Evolutionary conservation across 306 rosid species (phyloP).

Genomic region (Elaeagnus macrophylla): DNA sequence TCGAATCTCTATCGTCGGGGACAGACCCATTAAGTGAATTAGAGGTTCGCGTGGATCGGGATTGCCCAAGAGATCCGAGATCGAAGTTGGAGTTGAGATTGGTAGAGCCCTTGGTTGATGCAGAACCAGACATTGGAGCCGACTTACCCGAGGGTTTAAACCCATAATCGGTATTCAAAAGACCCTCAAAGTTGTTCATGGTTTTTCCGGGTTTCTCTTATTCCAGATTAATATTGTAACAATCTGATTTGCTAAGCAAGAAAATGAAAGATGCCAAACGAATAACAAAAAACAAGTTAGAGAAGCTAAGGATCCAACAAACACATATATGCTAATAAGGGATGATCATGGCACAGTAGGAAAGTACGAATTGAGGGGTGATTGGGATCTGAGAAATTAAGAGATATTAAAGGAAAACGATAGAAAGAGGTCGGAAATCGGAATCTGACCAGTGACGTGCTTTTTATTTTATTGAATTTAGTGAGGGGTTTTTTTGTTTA

Average conservation of each 20-base stretch:
- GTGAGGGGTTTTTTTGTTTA: slow-evolving; percentile 8
- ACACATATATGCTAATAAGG: background rate
- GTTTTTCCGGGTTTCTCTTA: slow-evolving; percentile 1
- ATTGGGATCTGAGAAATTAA: slow-evolving; percentile 21
- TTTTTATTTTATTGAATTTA: background rate
- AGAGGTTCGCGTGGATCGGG: slow-evolving; percentile 45
- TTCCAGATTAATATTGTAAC: background rate
- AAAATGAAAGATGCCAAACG: slow-evolving; percentile 7
- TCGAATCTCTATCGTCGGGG: slow-evolving; percentile 41
- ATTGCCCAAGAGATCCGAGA: slow-evolving; percentile 43
- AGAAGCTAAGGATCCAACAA: background rate
- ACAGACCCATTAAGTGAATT: slow-evolving; percentile 34
- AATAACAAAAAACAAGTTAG: background rate
- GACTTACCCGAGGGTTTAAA: slow-evolving; percentile 75
- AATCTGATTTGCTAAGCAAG: background rate
- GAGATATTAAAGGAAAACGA: slow-evolving; percentile 1
- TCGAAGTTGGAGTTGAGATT: slow-evolving; percentile 35
- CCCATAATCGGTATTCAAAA: slow-evolving; percentile 59
- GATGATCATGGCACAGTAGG: slow-evolving; percentile 2
- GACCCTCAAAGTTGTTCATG: slow-evolving; percentile 95
- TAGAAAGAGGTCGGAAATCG: background rate
- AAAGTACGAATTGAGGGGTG: background rate
- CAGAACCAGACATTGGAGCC: slow-evolving; percentile 66
- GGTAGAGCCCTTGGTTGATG: slow-evolving; percentile 31
- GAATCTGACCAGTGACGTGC: slow-evolving; percentile 7